A percentile compares a stretch with the other conserved stretches of the same genome.
Evolutionary conservation across 768 basidiomycete species (phyloP).

Genomic region (Xerocomus brunneocitrinus): DNA sequence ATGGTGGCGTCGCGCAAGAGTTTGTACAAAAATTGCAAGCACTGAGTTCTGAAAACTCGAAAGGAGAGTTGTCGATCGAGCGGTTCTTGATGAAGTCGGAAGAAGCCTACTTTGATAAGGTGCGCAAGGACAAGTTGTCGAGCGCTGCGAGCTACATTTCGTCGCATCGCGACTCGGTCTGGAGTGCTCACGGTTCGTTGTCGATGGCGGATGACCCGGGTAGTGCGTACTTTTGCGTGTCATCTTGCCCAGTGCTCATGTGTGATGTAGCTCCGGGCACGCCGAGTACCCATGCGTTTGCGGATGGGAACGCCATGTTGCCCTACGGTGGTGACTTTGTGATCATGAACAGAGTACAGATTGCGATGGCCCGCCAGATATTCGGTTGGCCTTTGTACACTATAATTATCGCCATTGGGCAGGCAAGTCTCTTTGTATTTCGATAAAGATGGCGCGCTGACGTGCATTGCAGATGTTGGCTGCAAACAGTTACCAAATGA

Average conservation of each 20-base stretch:
- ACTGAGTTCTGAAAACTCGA: slow-evolving; percentile 82
- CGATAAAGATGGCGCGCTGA: slow-evolving; percentile 1
- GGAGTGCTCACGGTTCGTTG: slow-evolving; percentile 60
- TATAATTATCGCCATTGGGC: slow-evolving; percentile 81
- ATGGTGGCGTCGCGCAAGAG: slow-evolving; percentile 85
- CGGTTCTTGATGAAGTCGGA: slow-evolving; percentile 88
- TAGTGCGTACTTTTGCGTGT: slow-evolving; percentile 46
- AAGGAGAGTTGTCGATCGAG: slow-evolving; percentile 88
- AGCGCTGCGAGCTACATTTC: slow-evolving; percentile 77
- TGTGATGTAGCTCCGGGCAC: slow-evolving; percentile 32
- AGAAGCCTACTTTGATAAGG: slow-evolving; percentile 88
- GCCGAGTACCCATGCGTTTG: slow-evolving; percentile 51
- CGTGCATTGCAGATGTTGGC: slow-evolving; percentile 59
- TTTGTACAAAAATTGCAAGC: slow-evolving; percentile 82
- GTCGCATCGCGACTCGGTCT: slow-evolving; percentile 75
- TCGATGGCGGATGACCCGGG: slow-evolving; percentile 50
- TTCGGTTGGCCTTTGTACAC: slow-evolving; percentile 90
- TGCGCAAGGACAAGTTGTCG: slow-evolving; percentile 82
- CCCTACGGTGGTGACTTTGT: slow-evolving; percentile 56
- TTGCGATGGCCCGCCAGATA: slow-evolving; percentile 75
- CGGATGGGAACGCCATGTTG: slow-evolving; percentile 40
- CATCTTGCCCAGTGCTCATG: slow-evolving; percentile 9
- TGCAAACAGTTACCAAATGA: slow-evolving; percentile 94
- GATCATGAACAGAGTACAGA: slow-evolving; percentile 81
- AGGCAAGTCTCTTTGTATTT: slow-evolving; percentile 38